Evolutionary conservation across 2,329 filamentous ascomycete genomes (phyloP), one percentile per base, ranked within the genome.

Genomic region (Ophiostoma australiae): DNA sequence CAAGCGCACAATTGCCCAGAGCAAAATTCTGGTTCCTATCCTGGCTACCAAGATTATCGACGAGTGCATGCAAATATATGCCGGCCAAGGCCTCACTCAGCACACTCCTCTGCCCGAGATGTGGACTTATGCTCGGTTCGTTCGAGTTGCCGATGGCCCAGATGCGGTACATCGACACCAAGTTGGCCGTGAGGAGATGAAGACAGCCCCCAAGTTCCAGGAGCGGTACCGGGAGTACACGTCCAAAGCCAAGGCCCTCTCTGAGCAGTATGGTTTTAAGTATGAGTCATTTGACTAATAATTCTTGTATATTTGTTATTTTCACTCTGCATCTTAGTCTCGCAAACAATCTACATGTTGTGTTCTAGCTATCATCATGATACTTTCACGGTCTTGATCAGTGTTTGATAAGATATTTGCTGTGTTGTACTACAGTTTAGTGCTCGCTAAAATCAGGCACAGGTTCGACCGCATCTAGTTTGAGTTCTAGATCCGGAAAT

Each of bases 61-160:
- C 83, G 91, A 94, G 73, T 94, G 94, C 0, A 89, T 98, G 23
- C 94, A 98, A 85, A 87, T 92, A 0, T 97, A 94, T 77, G 94
- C 94, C 72, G 94, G 90, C 72, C 93, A 91, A 4, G 94, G 94
- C 78, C 91, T 98, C 67, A 92, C 89, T 76, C 95, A 98, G 83
- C 95, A 98, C 78, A 98, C 95, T 1, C 95, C 95, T n/a, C 84
- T 98, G 75, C 94, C 93, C n/a, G 86, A 85, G 78, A 90, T 94
- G 87, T 97, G 92, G 89, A 89, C 92, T n/a, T 83, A 86, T 72
- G 91, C 93, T 76, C 85, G 93, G 71, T 97, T 93, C 6, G 84
- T 97, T 80, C 86, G 92, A 73, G 87, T 97, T 75, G 93, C 93
- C 0, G 94, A 98, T 80, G 94, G 94, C 0, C 94, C 94, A 0